phyloP scores from a whole-genome alignment of 805 yeast species.

The Alloascoidea hylecoeti region DNA sequence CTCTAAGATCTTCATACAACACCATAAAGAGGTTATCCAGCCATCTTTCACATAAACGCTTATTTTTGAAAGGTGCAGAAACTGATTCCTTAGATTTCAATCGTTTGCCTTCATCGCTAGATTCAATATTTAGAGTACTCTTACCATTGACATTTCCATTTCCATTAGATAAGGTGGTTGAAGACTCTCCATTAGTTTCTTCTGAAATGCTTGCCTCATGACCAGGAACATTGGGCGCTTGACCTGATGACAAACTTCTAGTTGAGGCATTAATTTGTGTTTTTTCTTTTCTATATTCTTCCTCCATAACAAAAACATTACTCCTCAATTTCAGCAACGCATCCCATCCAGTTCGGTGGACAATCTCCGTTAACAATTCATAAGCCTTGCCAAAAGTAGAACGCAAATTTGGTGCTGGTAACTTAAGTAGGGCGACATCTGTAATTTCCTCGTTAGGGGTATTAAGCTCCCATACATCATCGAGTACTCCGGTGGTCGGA shows the following conservation, averaged over 20 bases:
- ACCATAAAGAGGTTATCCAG: slow-evolving; percentile 60
- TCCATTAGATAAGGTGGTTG: not conserved
- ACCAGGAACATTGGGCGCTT: not conserved
- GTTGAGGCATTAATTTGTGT: slow-evolving; percentile 6
- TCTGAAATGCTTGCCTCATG: not conserved
- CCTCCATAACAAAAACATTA: slow-evolving; percentile 68
- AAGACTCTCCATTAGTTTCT: not conserved
- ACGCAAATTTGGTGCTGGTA: slow-evolving; percentile 35
- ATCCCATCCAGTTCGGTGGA: slow-evolving; percentile 74
- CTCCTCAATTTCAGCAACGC: slow-evolving; percentile 51
- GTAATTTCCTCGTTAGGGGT: slow-evolving; percentile 17
- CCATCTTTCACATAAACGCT: slow-evolving; percentile 66
- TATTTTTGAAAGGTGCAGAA: slow-evolving; percentile 18
- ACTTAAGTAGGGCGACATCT: slow-evolving; percentile 32
- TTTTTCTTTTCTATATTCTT: slow-evolving; percentile 34
- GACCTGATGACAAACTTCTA: not conserved
- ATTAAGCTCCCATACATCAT: slow-evolving; percentile 28
- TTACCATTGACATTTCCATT: slow-evolving; percentile 10
- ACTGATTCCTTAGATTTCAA: not conserved
- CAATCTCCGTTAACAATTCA: slow-evolving; percentile 54
- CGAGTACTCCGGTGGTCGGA: slow-evolving; percentile 39
- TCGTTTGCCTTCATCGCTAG: slow-evolving; percentile 1
- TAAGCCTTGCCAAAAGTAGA: slow-evolving; percentile 50
- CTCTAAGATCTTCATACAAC: slow-evolving; percentile 49
- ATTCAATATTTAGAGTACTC: slow-evolving; percentile 6